A percentile compares a stretch with the other conserved stretches of the same genome.
phyloP scores from a whole-genome alignment of 2,329 filamentous ascomycete species.

The Colletotrichum kahawae region DNA sequence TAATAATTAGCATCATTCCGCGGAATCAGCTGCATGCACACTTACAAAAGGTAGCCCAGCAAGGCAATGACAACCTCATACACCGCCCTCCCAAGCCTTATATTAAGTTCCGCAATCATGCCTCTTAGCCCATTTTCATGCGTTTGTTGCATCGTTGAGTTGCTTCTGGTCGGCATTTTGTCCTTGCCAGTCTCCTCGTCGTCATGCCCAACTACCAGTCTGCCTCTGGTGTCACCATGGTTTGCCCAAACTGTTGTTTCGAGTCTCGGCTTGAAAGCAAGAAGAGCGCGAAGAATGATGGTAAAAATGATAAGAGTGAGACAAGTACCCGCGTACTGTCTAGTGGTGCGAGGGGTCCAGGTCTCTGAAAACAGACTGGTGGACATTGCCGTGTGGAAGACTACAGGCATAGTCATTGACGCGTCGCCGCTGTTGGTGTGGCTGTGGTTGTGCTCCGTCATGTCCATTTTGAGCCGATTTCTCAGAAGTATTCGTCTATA shows the following conservation, averaged over 20 bases:
- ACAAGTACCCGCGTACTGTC: slow-evolving; percentile 2
- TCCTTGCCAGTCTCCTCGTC: background rate
- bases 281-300: background rate
- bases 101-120: background rate
- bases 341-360: background rate
- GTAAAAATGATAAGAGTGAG: background rate
- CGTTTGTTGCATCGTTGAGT: background rate
- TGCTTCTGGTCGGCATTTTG: fast-evolving
- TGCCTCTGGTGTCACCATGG: background rate
- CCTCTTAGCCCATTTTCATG: background rate
- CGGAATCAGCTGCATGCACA: slow-evolving; percentile 26
- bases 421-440: background rate
- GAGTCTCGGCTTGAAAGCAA: slow-evolving; percentile 1
- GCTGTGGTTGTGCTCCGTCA: background rate
- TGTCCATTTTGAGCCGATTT: background rate
- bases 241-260: background rate
- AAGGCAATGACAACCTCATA: slow-evolving; percentile 2
- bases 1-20: background rate
- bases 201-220: background rate
- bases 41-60: slow-evolving; percentile 77
- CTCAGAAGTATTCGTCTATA: background rate
- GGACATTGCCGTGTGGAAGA: slow-evolving; percentile 9
- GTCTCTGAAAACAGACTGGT: background rate
- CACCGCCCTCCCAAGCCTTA: background rate
- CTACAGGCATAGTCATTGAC: background rate